Conservation (phyloP, 2,329 filamentous ascomycete genomes). For the Ilyonectria destructans region DNA sequence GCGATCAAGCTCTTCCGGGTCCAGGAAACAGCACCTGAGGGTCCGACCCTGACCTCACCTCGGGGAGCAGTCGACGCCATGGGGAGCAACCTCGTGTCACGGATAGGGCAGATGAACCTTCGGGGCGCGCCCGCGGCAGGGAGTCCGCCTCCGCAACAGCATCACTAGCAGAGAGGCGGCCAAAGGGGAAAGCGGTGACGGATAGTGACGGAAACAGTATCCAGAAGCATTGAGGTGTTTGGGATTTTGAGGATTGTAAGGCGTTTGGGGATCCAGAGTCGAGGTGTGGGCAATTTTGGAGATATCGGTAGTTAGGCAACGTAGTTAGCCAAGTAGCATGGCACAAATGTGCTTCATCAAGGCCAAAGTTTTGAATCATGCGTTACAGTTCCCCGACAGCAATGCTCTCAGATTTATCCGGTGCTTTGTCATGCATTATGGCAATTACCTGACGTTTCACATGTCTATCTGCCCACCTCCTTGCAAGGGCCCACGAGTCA, state of each 20-base stretch:
- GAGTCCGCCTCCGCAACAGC: conserved; percentile 33
- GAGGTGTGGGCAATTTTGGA: not conserved
- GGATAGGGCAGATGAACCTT: conserved; percentile 87
- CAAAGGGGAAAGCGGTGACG: conserved; percentile 3
- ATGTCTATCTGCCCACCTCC: conserved; percentile 7
- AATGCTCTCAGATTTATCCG: not conserved
- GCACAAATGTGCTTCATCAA: not conserved
- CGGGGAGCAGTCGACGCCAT: conserved; percentile 94
- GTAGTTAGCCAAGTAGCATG: not conserved
- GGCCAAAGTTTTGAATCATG: conserved; percentile 1
- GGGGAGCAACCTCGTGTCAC: conserved; percentile 88
- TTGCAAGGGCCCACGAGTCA: conserved; percentile 31
- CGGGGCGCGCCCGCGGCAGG: conserved; percentile 61
- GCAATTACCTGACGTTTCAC: conserved; percentile 25
- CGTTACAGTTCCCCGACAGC: not conserved
- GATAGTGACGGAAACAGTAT: not conserved
- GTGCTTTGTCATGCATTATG: conserved; percentile 1
- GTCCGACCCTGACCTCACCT: conserved; percentile 87
- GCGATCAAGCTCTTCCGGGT: conserved; percentile 90
- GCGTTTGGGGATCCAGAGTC: conserved; percentile 7
- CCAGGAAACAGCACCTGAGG: conserved; percentile 85
- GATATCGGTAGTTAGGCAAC: not conserved
- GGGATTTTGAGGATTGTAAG: conserved; percentile 1
- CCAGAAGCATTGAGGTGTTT: conserved; percentile 25
- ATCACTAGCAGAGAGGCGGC: conserved; percentile 23